Conservation (phyloP, 371 early-diverging fungal species). For the Mucor velutinosus region DNA sequence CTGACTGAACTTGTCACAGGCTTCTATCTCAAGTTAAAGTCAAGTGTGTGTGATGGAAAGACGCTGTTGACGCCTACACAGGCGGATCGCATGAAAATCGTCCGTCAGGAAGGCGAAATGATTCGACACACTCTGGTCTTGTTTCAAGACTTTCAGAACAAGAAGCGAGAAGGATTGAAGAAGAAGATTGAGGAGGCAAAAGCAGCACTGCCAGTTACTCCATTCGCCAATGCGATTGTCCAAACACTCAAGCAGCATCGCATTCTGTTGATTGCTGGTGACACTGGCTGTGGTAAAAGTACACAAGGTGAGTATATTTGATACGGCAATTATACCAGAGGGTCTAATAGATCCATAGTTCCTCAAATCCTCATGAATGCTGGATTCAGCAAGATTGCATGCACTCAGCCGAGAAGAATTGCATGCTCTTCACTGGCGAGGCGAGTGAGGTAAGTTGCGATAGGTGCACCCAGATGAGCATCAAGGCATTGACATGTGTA, state of each 20-base stretch:
- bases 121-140: slow-evolving; percentile 55
- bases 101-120: slow-evolving; percentile 44
- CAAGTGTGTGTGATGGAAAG: slow-evolving; percentile 24
- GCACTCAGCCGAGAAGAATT: slow-evolving; percentile 94
- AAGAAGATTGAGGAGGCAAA: slow-evolving; percentile 59
- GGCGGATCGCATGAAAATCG: slow-evolving; percentile 5
- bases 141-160: slow-evolving; percentile 60
- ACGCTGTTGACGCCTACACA: neutral
- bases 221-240: slow-evolving; percentile 63
- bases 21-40: slow-evolving; percentile 38
- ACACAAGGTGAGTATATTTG: slow-evolving; percentile 64
- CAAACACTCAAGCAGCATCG: slow-evolving; percentile 56
- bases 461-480: neutral
- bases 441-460: slow-evolving; percentile 59
- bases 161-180: slow-evolving; percentile 41
- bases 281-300: slow-evolving; percentile 84
- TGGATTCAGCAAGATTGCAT: slow-evolving; percentile 75
- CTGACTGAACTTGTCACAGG: slow-evolving; percentile 16
- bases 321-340: too few species aligned
- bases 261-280: slow-evolving; percentile 70
- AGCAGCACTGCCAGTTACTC: slow-evolving; percentile 58
- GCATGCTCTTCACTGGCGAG: slow-evolving; percentile 88
- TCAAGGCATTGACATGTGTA: neutral
- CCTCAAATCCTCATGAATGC: slow-evolving; percentile 78
- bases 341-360: slow-evolving; percentile 29